Percentiles rank a stretch among this genome's conserved stretches.
Evolutionary conservation across 345 rosid genomes (phyloP).

Genomic region (Durio zibethinus): DNA sequence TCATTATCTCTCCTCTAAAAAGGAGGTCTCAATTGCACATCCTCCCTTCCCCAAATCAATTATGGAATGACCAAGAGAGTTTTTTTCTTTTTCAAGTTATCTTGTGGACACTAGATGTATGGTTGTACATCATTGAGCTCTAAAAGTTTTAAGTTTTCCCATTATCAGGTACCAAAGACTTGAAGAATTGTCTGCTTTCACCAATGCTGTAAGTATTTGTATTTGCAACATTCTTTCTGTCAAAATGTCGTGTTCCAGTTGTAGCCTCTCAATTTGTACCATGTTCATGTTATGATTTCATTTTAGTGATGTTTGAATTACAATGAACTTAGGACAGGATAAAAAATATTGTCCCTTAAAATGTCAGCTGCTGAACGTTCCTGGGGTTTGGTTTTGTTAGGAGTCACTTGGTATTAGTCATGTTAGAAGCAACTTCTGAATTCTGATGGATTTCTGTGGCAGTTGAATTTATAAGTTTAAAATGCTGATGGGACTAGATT

Average conservation of each 20-base stretch:
- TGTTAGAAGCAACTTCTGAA: background rate
- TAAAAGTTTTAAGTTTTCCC: background rate
- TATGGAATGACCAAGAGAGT: background rate
- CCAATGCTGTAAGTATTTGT: constrained; percentile 84
- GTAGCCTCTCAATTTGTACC: background rate
- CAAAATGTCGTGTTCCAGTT: background rate
- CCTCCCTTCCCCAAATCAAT: background rate
- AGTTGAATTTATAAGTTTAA: background rate
- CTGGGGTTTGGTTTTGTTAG: background rate
- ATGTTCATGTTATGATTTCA: background rate
- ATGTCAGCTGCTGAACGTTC: background rate
- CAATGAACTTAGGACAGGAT: background rate
- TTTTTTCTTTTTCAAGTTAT: background rate
- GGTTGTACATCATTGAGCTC: constrained; percentile 8
- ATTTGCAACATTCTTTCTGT: constrained; percentile 2
- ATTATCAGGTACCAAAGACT: constrained; percentile 76
- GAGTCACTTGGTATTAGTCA: background rate
- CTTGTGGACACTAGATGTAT: constrained; percentile 8
- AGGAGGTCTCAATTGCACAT: background rate
- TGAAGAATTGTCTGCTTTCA: constrained; percentile 90
- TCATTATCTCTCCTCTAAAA: background rate
- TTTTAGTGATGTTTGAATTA: background rate
- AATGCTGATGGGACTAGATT: background rate
- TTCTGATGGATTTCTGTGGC: background rate
- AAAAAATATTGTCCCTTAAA: background rate